A percentile compares a stretch with the other conserved stretches of the same genome.
Conservation (phyloP, 768 basidiomycete genomes). For the Artomyces pyxidatus region DNA sequence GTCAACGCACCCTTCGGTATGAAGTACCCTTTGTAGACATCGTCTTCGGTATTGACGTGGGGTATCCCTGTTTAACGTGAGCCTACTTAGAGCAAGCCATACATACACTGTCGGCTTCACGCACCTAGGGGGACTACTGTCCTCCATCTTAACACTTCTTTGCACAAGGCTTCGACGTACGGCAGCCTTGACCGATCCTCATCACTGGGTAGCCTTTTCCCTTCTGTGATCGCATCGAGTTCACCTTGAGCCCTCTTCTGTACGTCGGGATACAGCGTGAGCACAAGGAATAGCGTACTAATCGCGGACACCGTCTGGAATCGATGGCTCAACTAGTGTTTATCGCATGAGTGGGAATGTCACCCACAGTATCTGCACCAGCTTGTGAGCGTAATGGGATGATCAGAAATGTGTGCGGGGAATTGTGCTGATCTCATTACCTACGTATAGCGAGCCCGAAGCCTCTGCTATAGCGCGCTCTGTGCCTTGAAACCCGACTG, state of each 20-base stretch:
- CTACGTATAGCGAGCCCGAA: too few species aligned
- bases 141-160: conserved; percentile 53
- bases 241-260: conserved; percentile 50
- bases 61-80: conserved; percentile 39
- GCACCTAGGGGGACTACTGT: conserved; percentile 51
- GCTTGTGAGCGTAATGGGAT: conserved; percentile 34
- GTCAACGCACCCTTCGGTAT: conserved; percentile 63
- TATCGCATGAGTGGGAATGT: background rate
- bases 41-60: conserved; percentile 57
- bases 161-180: conserved; percentile 49
- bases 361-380: conserved; percentile 53
- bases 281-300: conserved; percentile 57
- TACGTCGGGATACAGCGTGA: conserved; percentile 52
- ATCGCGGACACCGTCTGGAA: conserved; percentile 49
- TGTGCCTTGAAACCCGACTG: too few species aligned
- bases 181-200: conserved; percentile 48
- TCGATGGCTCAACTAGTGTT: conserved; percentile 4
- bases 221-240: conserved; percentile 53
- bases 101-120: conserved; percentile 13
- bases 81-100: background rate
- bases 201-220: conserved; percentile 45
- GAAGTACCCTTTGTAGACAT: conserved; percentile 49
- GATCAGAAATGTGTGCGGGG: too few species aligned
- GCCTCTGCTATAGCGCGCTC: too few species aligned
- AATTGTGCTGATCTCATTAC: too few species aligned